Evolutionary conservation across 1,139 yeast genomes (phyloP), one percentile per base, ranked within the genome.

Genomic region (Saccharomyces pastorianus): DNA sequence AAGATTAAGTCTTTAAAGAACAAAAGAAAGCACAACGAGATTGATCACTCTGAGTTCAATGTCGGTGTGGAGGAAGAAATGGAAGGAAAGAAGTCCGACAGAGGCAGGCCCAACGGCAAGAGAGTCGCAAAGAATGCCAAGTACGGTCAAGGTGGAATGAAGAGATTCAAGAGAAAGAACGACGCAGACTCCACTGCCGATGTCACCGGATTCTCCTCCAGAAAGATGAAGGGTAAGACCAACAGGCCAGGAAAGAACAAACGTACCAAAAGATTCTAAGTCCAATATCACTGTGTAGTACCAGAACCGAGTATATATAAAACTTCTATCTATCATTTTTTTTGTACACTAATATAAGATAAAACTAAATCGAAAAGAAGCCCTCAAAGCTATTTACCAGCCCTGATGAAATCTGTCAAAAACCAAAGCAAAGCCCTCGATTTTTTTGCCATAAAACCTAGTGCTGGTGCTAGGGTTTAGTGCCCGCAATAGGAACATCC

Each of bases 1-100:
- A 88, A 87, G 76, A 89, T 93, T 71, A 90, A 90, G 73, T 80
- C 88, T 29, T 80, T 93, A 67, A 90, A 88, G 79, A 84, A 87
- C 70, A 89, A 88, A 82, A 84, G 96, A 74, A 84, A 85, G 62
- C 81, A 83, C 57, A 82, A 84, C 61, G 96, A 86, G 63, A 79
- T 88, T 58, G 75, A 76, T 55, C 79, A 77, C 60, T 62, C 60
- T 28, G 73, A 70, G 38, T 75, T 75, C 57, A 83, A 82, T 62
- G 85, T 93, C 65, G 97, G 96, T 46, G 80, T 93, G 59, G 98
- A 91, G 73, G 98, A 91, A 71, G 80, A 70, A 52, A 70, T 70
- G 49, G 70, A 70, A 48, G 70, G 69, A 41, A 68, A 67, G 61
- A 68, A 76, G 71, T 47, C 53, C 51, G 50, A 53, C 42, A 51